phyloP scores from a whole-genome alignment of 495 filamentous ascomycete species.

The Hypoxylon subgilvum region DNA sequence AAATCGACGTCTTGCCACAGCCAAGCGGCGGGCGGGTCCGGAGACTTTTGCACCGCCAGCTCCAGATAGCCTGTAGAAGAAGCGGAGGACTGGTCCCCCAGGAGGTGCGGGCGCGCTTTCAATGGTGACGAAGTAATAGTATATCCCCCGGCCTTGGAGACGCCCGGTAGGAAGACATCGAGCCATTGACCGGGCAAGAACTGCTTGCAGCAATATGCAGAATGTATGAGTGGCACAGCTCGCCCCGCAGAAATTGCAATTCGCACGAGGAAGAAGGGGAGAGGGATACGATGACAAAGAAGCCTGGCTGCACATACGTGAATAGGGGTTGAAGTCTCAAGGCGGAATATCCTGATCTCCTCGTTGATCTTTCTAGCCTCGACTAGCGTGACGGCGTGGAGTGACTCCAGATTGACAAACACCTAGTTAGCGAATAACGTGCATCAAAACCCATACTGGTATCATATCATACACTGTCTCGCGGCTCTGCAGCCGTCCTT shows the following conservation, averaged over 20 bases:
- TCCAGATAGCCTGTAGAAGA: slow-evolving; percentile 61
- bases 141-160: slow-evolving; percentile 77
- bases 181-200: slow-evolving; percentile 92
- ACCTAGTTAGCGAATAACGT: slow-evolving; percentile 22
- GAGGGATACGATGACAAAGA: no score
- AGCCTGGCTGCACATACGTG: no score
- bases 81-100: slow-evolving; percentile 17
- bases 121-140: slow-evolving; percentile 81
- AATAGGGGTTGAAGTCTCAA: slow-evolving; percentile 41
- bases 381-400: slow-evolving; percentile 47
- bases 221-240: neutral
- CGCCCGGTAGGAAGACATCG: slow-evolving; percentile 74
- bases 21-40: slow-evolving; percentile 72
- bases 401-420: slow-evolving; percentile 40
- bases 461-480: slow-evolving; percentile 54
- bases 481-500: slow-evolving; percentile 74
- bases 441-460: neutral
- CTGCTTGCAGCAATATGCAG: slow-evolving; percentile 45
- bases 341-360: slow-evolving; percentile 48
- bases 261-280: neutral
- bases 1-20: slow-evolving; percentile 65
- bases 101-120: slow-evolving; percentile 44
- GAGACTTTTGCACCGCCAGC: slow-evolving; percentile 72
- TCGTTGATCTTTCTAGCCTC: slow-evolving; percentile 44
- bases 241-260: neutral